Percentiles rank a stretch among this genome's conserved stretches.
These are phyloP conservation scores for Fonsecaea multimorphosa DNA, from an alignment of 2,329 filamentous ascomycete genomes.

Conservation along the genomic window DNA sequence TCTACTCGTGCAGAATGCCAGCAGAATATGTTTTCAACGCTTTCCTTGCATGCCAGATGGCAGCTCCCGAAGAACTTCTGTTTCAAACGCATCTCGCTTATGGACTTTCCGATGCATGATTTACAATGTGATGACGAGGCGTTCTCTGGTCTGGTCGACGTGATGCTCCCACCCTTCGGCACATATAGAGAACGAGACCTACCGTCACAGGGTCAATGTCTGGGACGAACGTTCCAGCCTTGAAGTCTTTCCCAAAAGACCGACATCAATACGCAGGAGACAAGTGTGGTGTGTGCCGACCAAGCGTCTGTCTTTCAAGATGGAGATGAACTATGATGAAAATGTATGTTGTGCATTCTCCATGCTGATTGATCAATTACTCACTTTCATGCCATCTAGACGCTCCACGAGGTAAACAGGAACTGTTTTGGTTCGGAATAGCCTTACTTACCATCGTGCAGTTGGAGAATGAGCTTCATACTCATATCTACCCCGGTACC, in stretches of 20 bases:
- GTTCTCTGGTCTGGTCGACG: not conserved
- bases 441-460: slow-evolving; percentile 1
- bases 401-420: slow-evolving; percentile 8
- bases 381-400: not conserved
- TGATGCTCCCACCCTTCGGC: not conserved
- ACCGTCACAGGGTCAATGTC: not conserved
- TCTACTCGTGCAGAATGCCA: not conserved
- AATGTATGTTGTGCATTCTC: slow-evolving; percentile 39
- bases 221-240: not conserved
- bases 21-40: not conserved
- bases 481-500: slow-evolving; percentile 62
- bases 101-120: not conserved
- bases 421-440: not conserved
- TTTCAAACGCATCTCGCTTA: not conserved
- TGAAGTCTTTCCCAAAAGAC: not conserved
- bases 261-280: not conserved
- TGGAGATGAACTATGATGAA: slow-evolving; percentile 59
- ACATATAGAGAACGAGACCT: not conserved
- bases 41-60: not conserved
- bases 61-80: not conserved
- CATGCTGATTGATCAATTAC: not conserved
- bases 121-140: not conserved
- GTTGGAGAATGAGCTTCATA: slow-evolving; percentile 47
- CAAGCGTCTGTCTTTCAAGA: slow-evolving; percentile 39
- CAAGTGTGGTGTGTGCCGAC: not conserved